These are phyloP conservation scores for Musa acuminata DNA, from an alignment of 176 grass and related monocot genomes.

Conservation along the genomic window DNA sequence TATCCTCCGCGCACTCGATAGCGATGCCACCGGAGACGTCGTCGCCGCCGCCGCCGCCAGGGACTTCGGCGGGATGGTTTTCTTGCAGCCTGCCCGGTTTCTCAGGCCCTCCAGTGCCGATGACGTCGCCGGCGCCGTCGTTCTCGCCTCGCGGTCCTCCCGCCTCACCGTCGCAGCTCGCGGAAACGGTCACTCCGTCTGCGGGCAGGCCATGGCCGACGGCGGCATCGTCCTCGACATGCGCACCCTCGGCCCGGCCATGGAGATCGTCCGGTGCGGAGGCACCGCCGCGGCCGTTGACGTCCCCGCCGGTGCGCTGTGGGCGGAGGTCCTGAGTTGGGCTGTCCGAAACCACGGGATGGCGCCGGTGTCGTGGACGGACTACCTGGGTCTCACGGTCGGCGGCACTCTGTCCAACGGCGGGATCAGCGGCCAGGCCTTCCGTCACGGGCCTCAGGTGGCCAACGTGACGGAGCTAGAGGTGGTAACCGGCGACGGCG, in stretches of 20 bases:
- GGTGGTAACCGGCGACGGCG: slow-evolving; percentile 54
- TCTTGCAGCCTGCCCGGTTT: slow-evolving; percentile 34
- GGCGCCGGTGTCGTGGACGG: slow-evolving; percentile 77
- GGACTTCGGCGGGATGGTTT: slow-evolving; percentile 68
- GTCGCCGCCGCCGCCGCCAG: slow-evolving; percentile 24
- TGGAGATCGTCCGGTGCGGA: slow-evolving; percentile 18
- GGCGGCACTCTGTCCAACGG: slow-evolving; percentile 90
- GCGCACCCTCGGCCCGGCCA: slow-evolving; percentile 38
- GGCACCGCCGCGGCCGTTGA: slow-evolving; percentile 31
- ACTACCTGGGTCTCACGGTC: slow-evolving; percentile 88
- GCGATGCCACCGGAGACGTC: slow-evolving; percentile 1
- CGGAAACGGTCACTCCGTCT: slow-evolving; percentile 89
- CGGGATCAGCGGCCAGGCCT: slow-evolving; percentile 85
- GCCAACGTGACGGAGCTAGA: slow-evolving; percentile 78
- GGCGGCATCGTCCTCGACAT: slow-evolving; percentile 86
- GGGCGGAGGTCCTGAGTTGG: slow-evolving; percentile 93
- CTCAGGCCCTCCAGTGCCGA: slow-evolving; percentile 40
- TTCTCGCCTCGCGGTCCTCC: slow-evolving; percentile 23
- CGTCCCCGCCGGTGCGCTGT: slow-evolving; percentile 68
- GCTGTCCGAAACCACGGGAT: slow-evolving; percentile 38
- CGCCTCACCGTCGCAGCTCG: slow-evolving; percentile 63
- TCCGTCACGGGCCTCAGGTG: slow-evolving; percentile 77
- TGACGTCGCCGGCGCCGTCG: slow-evolving; percentile 53
- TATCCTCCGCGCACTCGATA: slow-evolving; percentile 1
- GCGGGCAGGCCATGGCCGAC: slow-evolving; percentile 57